phyloP scores from a whole-genome alignment of 2,329 filamentous ascomycete genomes.

The Fonsecaea pedrosoi region DNA sequence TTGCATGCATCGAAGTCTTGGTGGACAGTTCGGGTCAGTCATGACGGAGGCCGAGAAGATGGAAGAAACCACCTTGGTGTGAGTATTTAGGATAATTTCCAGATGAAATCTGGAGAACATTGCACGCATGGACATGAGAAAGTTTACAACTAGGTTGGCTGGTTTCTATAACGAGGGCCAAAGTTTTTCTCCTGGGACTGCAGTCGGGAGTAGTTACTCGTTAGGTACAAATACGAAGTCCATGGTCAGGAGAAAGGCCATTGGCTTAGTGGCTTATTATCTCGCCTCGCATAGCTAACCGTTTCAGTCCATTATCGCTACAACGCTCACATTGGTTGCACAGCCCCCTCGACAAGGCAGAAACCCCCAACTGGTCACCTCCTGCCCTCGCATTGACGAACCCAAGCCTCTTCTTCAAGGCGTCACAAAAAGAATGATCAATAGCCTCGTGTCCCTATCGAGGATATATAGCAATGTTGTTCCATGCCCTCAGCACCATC shows the following conservation, averaged over 20 bases:
- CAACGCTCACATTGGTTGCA: neutral
- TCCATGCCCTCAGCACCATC: neutral
- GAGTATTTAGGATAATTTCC: slow-evolving; percentile 2
- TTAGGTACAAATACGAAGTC: neutral
- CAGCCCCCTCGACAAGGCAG: neutral
- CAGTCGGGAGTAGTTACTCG: neutral
- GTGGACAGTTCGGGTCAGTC: neutral
- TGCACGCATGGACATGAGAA: neutral
- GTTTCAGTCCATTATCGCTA: neutral
- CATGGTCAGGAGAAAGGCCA: neutral
- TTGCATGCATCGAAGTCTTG: neutral
- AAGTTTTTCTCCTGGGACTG: neutral
- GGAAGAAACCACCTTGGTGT: neutral
- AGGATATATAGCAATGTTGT: neutral
- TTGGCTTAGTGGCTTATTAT: neutral
- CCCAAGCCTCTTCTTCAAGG: neutral
- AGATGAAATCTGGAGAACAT: neutral
- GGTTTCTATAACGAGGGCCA: neutral
- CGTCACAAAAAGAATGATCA: neutral
- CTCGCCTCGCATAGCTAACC: neutral
- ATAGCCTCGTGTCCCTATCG: neutral
- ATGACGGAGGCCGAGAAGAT: neutral
- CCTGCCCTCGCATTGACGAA: neutral
- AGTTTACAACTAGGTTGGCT: neutral
- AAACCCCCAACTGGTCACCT: neutral